phyloP scores from a whole-genome alignment of 23 red algal species.

The Cyanidiococcus yangmingshanensis region DNA sequence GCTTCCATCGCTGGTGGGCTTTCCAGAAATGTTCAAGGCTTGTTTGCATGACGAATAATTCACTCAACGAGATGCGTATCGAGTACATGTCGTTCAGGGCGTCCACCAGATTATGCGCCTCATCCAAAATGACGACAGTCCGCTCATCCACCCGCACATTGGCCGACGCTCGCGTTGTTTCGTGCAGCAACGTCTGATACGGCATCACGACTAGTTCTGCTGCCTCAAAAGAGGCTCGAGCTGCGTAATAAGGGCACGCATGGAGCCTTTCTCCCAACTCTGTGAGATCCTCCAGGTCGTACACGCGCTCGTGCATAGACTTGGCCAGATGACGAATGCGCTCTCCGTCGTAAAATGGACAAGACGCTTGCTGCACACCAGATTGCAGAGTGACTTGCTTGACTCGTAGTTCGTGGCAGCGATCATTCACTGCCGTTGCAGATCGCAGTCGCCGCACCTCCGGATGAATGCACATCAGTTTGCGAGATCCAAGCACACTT shows the following conservation, averaged over 20 bases:
- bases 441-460: slow-evolving; percentile 42
- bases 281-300: slow-evolving; percentile 64
- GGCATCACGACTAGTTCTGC: slow-evolving; percentile 70
- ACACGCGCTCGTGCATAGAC: neutral
- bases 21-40: neutral
- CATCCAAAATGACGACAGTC: slow-evolving; percentile 79
- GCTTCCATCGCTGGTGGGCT: neutral
- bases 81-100: slow-evolving; percentile 66
- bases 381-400: neutral
- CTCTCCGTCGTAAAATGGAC: slow-evolving; percentile 21
- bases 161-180: slow-evolving; percentile 46
- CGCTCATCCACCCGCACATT: slow-evolving; percentile 38
- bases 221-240: slow-evolving; percentile 35
- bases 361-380: neutral
- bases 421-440: slow-evolving; percentile 74
- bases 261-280: slow-evolving; percentile 27
- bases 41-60: slow-evolving; percentile 8
- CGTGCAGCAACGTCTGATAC: slow-evolving; percentile 74
- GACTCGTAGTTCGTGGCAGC: slow-evolving; percentile 57
- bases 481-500: slow-evolving; percentile 60
- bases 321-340: slow-evolving; percentile 28
- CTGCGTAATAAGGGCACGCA: slow-evolving; percentile 79
- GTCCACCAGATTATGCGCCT: slow-evolving; percentile 80
- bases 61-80: slow-evolving; percentile 18
- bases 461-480: slow-evolving; percentile 74